Conservation (phyloP, 2,329 filamentous ascomycete genomes). For the Drechslerella coelobrocha region DNA sequence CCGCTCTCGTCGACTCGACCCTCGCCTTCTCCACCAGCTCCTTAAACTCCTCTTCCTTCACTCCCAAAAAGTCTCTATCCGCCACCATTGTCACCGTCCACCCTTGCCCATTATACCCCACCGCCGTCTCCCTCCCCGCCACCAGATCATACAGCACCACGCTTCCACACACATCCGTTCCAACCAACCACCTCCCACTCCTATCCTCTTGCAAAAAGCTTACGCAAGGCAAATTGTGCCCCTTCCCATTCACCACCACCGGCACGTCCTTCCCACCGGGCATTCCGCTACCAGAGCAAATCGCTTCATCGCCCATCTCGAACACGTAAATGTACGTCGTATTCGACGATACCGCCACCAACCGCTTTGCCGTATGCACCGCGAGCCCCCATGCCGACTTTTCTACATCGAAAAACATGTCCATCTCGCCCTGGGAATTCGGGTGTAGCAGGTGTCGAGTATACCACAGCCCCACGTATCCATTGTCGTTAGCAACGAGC, state of each 20-base stretch:
- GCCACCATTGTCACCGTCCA: slow-evolving; percentile 32
- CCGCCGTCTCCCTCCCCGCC: slow-evolving; percentile 45
- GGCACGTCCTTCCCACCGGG: slow-evolving; percentile 47
- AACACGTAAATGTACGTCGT: slow-evolving; percentile 66
- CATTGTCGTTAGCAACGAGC: slow-evolving; percentile 73
- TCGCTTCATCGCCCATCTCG: slow-evolving; percentile 62
- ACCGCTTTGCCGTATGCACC: slow-evolving; percentile 77
- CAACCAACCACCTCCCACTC: slow-evolving; percentile 53
- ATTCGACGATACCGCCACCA: slow-evolving; percentile 88
- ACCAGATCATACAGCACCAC: slow-evolving; percentile 55
- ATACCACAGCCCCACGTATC: slow-evolving; percentile 75
- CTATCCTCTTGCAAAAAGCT: slow-evolving; percentile 54
- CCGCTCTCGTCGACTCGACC: slow-evolving; percentile 15
- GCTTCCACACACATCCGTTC: slow-evolving; percentile 54
- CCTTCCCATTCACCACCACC: slow-evolving; percentile 52
- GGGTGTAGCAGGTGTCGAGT: slow-evolving; percentile 60
- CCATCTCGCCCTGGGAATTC: slow-evolving; percentile 34
- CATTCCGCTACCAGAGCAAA: slow-evolving; percentile 19
- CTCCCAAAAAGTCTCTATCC: slow-evolving; percentile 48
- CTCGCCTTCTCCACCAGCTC: slow-evolving; percentile 33
- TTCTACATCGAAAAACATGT: slow-evolving; percentile 71
- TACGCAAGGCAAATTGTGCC: slow-evolving; percentile 54
- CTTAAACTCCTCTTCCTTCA: slow-evolving; percentile 28
- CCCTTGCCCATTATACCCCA: slow-evolving; percentile 35
- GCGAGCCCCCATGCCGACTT: slow-evolving; percentile 87